Percentiles rank a stretch among this genome's conserved stretches.
phyloP scores from a whole-genome alignment of 164 flowering plant genomes.

The Stephania yunnanensis region DNA sequence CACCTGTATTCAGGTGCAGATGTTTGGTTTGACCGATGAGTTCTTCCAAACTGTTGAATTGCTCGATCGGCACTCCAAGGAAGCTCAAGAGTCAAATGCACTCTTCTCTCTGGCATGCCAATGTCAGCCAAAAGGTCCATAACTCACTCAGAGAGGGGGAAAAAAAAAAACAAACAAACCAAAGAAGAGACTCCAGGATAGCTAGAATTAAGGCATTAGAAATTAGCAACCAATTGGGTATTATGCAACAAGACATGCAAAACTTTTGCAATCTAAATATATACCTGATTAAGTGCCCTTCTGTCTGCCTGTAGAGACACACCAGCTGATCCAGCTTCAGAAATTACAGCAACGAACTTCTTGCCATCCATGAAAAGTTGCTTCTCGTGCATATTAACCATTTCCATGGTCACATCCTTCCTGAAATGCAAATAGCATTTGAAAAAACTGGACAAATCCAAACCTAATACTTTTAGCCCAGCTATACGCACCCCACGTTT shows the following conservation, averaged over 20 bases:
- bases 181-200: no score
- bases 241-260: neutral
- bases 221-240: neutral
- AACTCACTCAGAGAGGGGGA: no score
- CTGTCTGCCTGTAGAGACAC: constrained; percentile 97
- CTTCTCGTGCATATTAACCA: constrained; percentile 99
- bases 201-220: neutral
- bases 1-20: constrained; percentile 97
- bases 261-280: neutral
- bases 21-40: constrained; percentile 97
- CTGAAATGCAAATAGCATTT: constrained; percentile 29
- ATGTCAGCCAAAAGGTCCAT: neutral
- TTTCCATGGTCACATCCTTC: constrained; percentile 93
- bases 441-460: neutral
- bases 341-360: constrained; percentile 85
- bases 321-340: constrained; percentile 99
- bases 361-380: constrained; percentile 93
- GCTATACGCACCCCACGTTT: no score
- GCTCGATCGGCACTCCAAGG: constrained; percentile 99
- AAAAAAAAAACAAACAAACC: no score
- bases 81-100: constrained; percentile 89
- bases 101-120: constrained; percentile 76
- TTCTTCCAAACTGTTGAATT: constrained; percentile 98
- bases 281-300: constrained; percentile 88
- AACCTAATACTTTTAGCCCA: neutral